Evolutionary conservation across 495 filamentous ascomycete species (phyloP), one percentile per base, ranked within the genome.

Genomic region (Schizothecium vesticola): DNA sequence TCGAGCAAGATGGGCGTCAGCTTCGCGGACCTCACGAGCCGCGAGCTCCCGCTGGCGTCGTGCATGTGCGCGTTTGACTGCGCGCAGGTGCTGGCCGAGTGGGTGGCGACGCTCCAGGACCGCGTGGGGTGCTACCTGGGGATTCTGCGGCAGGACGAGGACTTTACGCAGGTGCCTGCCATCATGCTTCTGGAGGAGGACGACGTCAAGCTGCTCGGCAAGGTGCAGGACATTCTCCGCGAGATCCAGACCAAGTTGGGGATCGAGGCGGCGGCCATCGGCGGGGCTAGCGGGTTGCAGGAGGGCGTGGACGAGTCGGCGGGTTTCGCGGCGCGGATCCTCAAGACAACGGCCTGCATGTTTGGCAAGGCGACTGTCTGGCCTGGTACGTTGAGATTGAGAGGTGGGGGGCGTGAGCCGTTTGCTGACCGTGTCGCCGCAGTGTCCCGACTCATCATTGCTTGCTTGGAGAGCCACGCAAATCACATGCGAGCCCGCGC

Each of bases 1-100:
- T 92, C 93, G 13, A 91, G 96, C 75, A 93, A 91, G 72, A 82
- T 95, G 10, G 93, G 92, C 7, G 88, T 93, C 29, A 94, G 92
- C 0, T 97, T 93, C 76, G 91, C 92, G 7, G 90, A 96, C 69
- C 89, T 92, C 67, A 90, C 89, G 2, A 93, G 90, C 31, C 87
- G 93, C 29, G 95, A 98, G 73, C 83, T 99, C n/a, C 94, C 95
- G 1, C 83, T 98, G 26, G 93, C 96, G 71, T 94, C 93, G 16
- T 92, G 92, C 8, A 89, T 99, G 86, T 98, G 94, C 77, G 87
- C 90, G 13, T 96, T 97, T 75, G 95, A 99, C 73, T 98, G 95
- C 73, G 91, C 93, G n/a, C 93, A 97, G 74, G 93, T 99, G 0
- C 88, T 99, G 25, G 94, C 95, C 1, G 95, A 99, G 78, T 99